These are phyloP conservation scores for Daldinia loculata DNA, from an alignment of 495 filamentous ascomycete species.

Conservation along the genomic window DNA sequence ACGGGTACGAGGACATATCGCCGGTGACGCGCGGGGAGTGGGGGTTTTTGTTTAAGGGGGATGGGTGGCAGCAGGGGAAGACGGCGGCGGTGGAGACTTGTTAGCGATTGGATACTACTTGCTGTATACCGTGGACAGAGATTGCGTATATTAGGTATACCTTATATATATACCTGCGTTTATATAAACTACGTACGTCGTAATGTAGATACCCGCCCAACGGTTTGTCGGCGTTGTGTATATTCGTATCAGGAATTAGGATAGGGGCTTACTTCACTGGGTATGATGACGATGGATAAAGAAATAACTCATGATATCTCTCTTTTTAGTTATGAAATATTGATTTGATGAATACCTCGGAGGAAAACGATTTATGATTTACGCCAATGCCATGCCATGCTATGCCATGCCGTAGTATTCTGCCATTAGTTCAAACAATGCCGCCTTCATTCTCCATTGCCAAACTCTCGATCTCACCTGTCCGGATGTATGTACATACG, in stretches of 20 bases:
- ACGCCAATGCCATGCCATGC: background rate
- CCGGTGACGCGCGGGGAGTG: slow-evolving; percentile 64
- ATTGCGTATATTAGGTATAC: background rate
- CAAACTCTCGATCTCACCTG: too few relatives aligned
- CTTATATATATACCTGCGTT: background rate
- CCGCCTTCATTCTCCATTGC: too few relatives aligned
- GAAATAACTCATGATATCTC: background rate
- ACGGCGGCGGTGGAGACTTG: slow-evolving; percentile 54
- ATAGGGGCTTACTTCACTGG: background rate
- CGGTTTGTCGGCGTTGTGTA: background rate
- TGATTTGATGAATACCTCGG: background rate
- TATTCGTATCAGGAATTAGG: background rate
- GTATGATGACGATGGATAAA: background rate
- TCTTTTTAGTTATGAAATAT: background rate
- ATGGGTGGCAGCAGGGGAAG: slow-evolving; percentile 48
- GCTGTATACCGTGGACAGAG: background rate
- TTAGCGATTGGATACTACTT: slow-evolving; percentile 15
- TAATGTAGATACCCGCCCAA: background rate
- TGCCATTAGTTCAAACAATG: too few relatives aligned
- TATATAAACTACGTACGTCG: background rate
- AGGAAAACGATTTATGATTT: background rate
- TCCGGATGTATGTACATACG: background rate
- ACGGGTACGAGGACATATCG: slow-evolving; percentile 63
- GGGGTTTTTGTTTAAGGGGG: slow-evolving; percentile 61
- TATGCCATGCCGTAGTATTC: too few relatives aligned